These are phyloP conservation scores for Clausena lansium DNA, from an alignment of 345 rosid genomes.

Conservation along the genomic window DNA sequence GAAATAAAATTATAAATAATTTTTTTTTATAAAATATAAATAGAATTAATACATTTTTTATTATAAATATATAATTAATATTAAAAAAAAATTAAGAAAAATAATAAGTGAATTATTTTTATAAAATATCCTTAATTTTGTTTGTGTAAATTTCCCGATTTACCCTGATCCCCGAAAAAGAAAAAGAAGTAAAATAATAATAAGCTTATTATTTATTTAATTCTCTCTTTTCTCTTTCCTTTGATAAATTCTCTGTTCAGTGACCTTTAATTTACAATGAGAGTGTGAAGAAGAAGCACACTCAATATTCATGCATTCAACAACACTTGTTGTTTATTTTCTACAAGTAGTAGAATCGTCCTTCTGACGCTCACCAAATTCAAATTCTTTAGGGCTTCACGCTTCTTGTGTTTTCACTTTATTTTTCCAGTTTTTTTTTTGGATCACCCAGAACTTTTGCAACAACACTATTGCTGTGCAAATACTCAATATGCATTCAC, in stretches of 20 bases:
- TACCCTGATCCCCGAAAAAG: not conserved
- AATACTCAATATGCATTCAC: constrained; percentile 22
- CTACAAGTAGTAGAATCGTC: not conserved
- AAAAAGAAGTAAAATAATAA: not conserved
- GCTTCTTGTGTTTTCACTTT: constrained; percentile 3
- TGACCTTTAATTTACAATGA: not conserved
- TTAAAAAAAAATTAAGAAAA: too few relatives aligned
- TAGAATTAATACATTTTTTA: too few relatives aligned
- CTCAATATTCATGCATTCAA: not conserved
- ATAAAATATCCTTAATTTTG: too few relatives aligned
- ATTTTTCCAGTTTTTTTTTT: not conserved
- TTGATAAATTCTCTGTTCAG: not conserved
- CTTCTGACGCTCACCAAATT: not conserved
- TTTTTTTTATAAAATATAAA: too few relatives aligned
- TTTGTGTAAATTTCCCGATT: not conserved
- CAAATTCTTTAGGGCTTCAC: constrained; percentile 12
- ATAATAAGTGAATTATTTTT: too few relatives aligned
- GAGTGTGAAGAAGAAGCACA: not conserved
- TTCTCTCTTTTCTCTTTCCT: not conserved
- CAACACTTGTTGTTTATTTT: not conserved
- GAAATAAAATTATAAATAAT: too few relatives aligned
- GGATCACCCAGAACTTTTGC: too few relatives aligned
- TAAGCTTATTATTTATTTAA: not conserved
- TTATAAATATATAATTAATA: too few relatives aligned
- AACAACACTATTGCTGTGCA: not conserved